Base-by-base conservation (phyloP, 495 filamentous ascomycete genomes). In the Xylaria nigripes region DNA sequence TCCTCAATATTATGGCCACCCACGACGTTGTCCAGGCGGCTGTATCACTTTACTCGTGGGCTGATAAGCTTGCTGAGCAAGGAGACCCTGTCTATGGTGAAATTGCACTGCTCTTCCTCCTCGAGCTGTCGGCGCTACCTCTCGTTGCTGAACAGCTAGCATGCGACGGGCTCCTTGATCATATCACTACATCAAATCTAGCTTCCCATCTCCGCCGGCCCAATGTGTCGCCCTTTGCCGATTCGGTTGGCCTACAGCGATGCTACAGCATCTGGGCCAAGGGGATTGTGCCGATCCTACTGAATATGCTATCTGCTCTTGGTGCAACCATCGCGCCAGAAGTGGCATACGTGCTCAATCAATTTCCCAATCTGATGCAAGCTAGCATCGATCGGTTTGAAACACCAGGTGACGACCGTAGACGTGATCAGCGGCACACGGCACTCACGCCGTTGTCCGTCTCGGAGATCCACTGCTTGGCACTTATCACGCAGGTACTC, bases 31-130 rank as follows among this genome's bases (percentile, higher is more conserved):
- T 84, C n/a, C 85, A 91, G 56, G 84, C 87, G 47, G 90, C 90
- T 0, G 84, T 85, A 15, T 88, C 87, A 12, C 77, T 99, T 46
- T 96, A 94, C 68, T 95, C 89, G 6, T 99, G 94, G 94, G 82
- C 93, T 15, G 89, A 97, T 67, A 82, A 84, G 56, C 77, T 93
- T 41, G 71, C 78, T 4, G 74, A 81, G 34, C 80, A 83, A 48
- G 82, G 84, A 25, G 92, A 98, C 58, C 94, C 93, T n/a, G 74
- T 99, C 42, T 96, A 96, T 70, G 94, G 89, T 57, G 90, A 96
- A 61, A 73, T 96, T 16, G 86, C 86, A 60, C 77, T 96, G 8
- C 78, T 87, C 16, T 92, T 96, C 67, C 82, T 99, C 16, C 81
- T 95, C 47, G 88, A 92, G 60, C 75, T 99, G 27, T 95, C 90